phyloP scores from a whole-genome alignment of 495 filamentous ascomycete genomes.

The Penicilliopsis zonata region DNA sequence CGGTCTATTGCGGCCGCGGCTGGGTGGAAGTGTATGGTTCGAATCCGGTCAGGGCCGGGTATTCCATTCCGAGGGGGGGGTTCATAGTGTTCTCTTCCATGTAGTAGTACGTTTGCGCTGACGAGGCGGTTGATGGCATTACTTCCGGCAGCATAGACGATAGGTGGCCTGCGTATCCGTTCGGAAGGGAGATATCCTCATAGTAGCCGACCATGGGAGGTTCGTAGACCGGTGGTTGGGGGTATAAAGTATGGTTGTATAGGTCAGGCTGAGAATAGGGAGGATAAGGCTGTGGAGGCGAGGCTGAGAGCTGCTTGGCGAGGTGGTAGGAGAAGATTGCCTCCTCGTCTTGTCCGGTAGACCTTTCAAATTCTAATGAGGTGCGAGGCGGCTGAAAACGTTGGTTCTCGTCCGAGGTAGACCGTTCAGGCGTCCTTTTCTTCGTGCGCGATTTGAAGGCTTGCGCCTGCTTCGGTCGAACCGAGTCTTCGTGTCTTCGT shows the following conservation, averaged over 20 bases:
- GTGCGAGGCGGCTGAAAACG: slow-evolving; percentile 6
- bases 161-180: slow-evolving; percentile 50
- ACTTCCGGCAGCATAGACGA: slow-evolving; percentile 52
- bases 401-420: too few relatives aligned
- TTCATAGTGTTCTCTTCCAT: too few relatives aligned
- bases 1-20: too few relatives aligned
- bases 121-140: slow-evolving; percentile 41
- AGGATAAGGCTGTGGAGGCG: slow-evolving; percentile 58
- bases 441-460: slow-evolving; percentile 34
- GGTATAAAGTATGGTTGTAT: slow-evolving; percentile 53
- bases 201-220: slow-evolving; percentile 46
- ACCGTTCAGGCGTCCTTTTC: too few relatives aligned
- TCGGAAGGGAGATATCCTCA: slow-evolving; percentile 43
- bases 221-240: slow-evolving; percentile 51
- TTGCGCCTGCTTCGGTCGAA: slow-evolving; percentile 30
- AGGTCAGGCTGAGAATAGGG: slow-evolving; percentile 57
- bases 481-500: slow-evolving; percentile 44
- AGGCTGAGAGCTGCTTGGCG: slow-evolving; percentile 56
- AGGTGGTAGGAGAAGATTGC: slow-evolving; percentile 56
- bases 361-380: slow-evolving; percentile 30
- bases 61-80: too few relatives aligned
- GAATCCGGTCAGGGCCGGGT: too few relatives aligned
- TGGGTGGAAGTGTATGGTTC: too few relatives aligned
- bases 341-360: slow-evolving; percentile 31
- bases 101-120: slow-evolving; percentile 53